phyloP scores from a whole-genome alignment of 1,284 basidiomycete species.

The Phlebopus sp. region DNA sequence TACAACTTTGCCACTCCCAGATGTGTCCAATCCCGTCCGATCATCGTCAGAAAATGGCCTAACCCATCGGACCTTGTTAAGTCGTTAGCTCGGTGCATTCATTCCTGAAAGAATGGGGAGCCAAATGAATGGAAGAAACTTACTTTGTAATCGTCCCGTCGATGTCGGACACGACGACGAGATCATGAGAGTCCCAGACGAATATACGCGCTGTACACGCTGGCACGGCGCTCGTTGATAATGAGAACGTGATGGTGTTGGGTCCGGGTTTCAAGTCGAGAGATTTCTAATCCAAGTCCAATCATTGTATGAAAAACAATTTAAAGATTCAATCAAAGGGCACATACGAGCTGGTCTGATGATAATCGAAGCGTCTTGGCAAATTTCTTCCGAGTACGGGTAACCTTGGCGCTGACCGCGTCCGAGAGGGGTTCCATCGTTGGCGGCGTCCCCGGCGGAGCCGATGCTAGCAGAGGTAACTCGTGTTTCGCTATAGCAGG shows the following conservation, averaged over 20 bases:
- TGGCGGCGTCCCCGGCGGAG: constrained; percentile 27
- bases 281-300: constrained; percentile 57
- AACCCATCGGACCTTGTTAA: constrained; percentile 84
- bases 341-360: constrained; percentile 70
- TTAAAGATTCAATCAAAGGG: too few relatives aligned
- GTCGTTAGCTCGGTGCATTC: background rate
- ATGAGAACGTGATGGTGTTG: constrained; percentile 92
- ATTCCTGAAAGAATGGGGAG: background rate
- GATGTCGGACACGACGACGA: constrained; percentile 95
- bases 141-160: constrained; percentile 99
- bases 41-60: constrained; percentile 97
- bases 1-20: constrained; percentile 97
- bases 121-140: constrained; percentile 20
- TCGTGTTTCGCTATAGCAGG: constrained; percentile 1
- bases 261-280: constrained; percentile 86
- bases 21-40: constrained; percentile 99
- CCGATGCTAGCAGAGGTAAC: constrained; percentile 20
- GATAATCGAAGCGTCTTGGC: constrained; percentile 92
- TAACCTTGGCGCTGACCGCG: background rate
- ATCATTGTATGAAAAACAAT: too few relatives aligned
- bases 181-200: constrained; percentile 90
- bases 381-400: constrained; percentile 48
- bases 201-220: constrained; percentile 94
- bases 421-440: constrained; percentile 21
- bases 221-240: constrained; percentile 85